phyloP scores from a whole-genome alignment of 495 filamentous ascomycete genomes.

The Halenospora varia region DNA sequence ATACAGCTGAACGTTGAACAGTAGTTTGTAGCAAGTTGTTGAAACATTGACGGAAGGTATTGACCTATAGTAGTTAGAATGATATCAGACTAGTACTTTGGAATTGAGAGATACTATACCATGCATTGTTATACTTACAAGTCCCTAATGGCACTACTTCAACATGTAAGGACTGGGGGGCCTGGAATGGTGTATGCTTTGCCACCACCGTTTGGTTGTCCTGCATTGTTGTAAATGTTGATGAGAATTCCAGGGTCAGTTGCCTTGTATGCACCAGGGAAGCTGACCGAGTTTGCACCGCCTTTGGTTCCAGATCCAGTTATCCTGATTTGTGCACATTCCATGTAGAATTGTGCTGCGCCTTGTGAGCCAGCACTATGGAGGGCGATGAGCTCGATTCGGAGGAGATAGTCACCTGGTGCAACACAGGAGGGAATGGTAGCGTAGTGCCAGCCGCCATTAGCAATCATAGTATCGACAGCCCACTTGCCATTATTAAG shows the following conservation, averaged over 20 bases:
- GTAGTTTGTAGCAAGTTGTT: no score
- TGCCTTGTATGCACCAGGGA: constrained; percentile 48
- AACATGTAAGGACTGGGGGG: constrained; percentile 35
- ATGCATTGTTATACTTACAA: no score
- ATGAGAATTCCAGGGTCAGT: constrained; percentile 44
- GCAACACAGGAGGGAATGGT: constrained; percentile 37
- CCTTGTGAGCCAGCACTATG: constrained; percentile 34
- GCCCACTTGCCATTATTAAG: neutral
- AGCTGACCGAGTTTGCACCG: constrained; percentile 42
- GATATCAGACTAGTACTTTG: no score
- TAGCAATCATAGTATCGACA: constrained; percentile 31
- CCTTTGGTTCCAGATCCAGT: constrained; percentile 38
- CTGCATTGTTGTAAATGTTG: constrained; percentile 45
- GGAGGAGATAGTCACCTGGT: constrained; percentile 43
- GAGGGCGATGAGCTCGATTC: constrained; percentile 45
- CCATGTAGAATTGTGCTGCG: constrained; percentile 46
- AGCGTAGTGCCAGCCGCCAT: constrained; percentile 39
- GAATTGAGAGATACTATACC: no score
- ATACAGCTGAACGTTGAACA: no score
- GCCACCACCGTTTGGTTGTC: constrained; percentile 30
- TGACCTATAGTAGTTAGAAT: no score
- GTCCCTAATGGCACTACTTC: neutral
- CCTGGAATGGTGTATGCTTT: constrained; percentile 40
- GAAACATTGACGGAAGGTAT: no score
- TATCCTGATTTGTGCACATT: constrained; percentile 51